Percentiles rank a stretch among this genome's conserved stretches.
phyloP scores from a whole-genome alignment of 371 early-diverging fungal genomes.

The Lichtheimia ornata region DNA sequence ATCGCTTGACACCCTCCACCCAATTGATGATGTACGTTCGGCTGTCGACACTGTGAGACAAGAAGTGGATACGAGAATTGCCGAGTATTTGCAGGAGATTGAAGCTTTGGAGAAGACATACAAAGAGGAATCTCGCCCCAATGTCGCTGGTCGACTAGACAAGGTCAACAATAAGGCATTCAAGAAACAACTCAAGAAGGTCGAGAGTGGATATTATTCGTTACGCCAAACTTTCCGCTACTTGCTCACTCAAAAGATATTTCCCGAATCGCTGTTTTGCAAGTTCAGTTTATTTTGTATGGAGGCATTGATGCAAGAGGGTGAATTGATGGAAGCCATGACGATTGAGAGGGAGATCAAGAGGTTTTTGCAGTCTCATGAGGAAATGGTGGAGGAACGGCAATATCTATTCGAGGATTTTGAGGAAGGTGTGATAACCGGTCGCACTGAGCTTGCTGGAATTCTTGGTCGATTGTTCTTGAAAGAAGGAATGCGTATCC shows the following conservation, averaged over 20 bases:
- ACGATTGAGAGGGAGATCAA: constrained; percentile 41
- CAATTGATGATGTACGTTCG: constrained; percentile 22
- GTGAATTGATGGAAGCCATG: constrained; percentile 62
- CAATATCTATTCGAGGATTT: constrained; percentile 65
- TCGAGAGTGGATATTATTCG: constrained; percentile 39
- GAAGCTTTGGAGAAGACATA: constrained; percentile 4
- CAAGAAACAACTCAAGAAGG: constrained; percentile 54
- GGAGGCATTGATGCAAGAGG: constrained; percentile 69
- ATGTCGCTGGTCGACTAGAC: constrained; percentile 57
- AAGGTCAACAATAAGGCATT: constrained; percentile 67
- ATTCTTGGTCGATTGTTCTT: constrained; percentile 71
- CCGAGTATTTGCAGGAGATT: constrained; percentile 50
- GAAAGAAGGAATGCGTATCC: constrained; percentile 69
- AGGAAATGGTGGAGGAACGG: constrained; percentile 53
- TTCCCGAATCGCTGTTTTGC: constrained; percentile 33
- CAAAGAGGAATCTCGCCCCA: constrained; percentile 39
- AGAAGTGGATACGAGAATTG: constrained; percentile 17
- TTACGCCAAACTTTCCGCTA: constrained; percentile 27
- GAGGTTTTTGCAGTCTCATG: constrained; percentile 41
- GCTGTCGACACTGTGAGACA: constrained; percentile 16
- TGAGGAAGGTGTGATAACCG: constrained; percentile 67
- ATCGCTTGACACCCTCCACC: constrained; percentile 20
- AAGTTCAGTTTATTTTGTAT: constrained; percentile 50
- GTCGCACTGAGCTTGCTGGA: constrained; percentile 67
- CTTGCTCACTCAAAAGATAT: constrained; percentile 28